Percentiles rank a stretch among this genome's conserved stretches.
These are phyloP conservation scores for Globisporangium iwayamae DNA, from an alignment of 352 stramenopile genomes.

Conservation along the genomic window DNA sequence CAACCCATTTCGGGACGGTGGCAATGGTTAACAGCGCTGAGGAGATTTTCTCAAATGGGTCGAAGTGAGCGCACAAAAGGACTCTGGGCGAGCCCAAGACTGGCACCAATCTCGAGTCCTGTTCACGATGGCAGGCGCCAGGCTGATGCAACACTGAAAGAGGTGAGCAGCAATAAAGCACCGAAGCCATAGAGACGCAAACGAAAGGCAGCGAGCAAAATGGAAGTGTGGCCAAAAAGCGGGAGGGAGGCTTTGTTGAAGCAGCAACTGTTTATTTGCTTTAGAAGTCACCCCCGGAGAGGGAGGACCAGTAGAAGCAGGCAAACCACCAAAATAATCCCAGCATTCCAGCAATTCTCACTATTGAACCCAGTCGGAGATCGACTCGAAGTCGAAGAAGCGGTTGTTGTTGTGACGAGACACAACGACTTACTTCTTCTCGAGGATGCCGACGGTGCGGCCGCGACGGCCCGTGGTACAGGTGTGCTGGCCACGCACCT, in stretches of 20 bases:
- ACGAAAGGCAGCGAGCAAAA: not conserved
- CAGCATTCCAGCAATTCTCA: conserved; percentile 61
- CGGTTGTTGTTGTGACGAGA: conserved; percentile 7
- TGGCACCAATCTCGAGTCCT: too few relatives aligned
- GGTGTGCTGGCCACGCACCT: conserved; percentile 99
- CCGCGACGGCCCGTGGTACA: conserved; percentile 98
- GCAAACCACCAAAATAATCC: conserved; percentile 44
- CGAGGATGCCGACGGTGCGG: conserved; percentile 78
- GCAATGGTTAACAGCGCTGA: too few relatives aligned
- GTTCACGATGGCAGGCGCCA: too few relatives aligned
- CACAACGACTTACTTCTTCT: conserved; percentile 69
- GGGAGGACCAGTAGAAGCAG: conserved; percentile 15
- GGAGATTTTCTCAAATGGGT: too few relatives aligned
- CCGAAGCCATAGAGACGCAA: not conserved
- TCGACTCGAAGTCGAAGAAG: not conserved
- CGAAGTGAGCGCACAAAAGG: too few relatives aligned
- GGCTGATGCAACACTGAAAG: too few relatives aligned
- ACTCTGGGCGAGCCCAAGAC: too few relatives aligned
- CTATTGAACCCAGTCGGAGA: conserved; percentile 35
- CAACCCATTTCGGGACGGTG: too few relatives aligned
- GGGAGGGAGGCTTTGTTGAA: conserved; percentile 13
- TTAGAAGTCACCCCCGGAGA: conserved; percentile 17
- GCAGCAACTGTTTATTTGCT: conserved; percentile 24
- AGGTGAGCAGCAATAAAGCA: not conserved
- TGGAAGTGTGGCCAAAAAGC: not conserved